A percentile compares a stretch with the other conserved stretches of the same genome.
phyloP scores from a whole-genome alignment of 495 filamentous ascomycete species.

The Baudoinia panamericana region DNA sequence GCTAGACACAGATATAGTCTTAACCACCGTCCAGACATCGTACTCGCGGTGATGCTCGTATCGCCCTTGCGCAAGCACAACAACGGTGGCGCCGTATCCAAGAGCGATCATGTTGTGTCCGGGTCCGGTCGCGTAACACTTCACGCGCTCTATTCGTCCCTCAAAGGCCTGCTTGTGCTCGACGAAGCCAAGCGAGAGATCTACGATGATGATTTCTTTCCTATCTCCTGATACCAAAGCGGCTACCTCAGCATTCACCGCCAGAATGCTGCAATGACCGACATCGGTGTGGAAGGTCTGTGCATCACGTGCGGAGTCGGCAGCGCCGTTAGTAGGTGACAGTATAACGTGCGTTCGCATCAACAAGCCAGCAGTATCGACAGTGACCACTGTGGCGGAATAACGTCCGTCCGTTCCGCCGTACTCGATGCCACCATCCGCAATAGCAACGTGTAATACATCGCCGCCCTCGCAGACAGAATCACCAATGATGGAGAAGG shows the following conservation, averaged over 20 bases:
- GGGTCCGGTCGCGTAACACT: not conserved
- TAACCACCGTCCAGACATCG: constrained; percentile 8
- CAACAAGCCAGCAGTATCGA: no score
- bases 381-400: no score
- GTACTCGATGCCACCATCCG: no score
- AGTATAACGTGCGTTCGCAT: no score
- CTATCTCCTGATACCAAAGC: constrained; percentile 7
- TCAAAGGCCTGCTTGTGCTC: constrained; percentile 5
- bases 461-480: no score
- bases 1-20: constrained; percentile 2
- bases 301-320: no score
- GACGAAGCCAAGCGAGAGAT: constrained; percentile 15
- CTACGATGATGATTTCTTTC: constrained; percentile 7
- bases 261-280: not conserved
- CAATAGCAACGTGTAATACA: no score
- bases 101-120: constrained; percentile 8
- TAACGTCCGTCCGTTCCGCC: no score
- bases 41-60: constrained; percentile 7
- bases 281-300: constrained; percentile 3
- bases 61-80: constrained; percentile 11
- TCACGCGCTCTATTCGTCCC: not conserved
- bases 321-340: no score
- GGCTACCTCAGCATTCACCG: constrained; percentile 10
- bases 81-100: constrained; percentile 1
- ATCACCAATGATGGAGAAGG: no score